phyloP scores from a whole-genome alignment of 495 filamentous ascomycete species.

The Daldinia grandis region DNA sequence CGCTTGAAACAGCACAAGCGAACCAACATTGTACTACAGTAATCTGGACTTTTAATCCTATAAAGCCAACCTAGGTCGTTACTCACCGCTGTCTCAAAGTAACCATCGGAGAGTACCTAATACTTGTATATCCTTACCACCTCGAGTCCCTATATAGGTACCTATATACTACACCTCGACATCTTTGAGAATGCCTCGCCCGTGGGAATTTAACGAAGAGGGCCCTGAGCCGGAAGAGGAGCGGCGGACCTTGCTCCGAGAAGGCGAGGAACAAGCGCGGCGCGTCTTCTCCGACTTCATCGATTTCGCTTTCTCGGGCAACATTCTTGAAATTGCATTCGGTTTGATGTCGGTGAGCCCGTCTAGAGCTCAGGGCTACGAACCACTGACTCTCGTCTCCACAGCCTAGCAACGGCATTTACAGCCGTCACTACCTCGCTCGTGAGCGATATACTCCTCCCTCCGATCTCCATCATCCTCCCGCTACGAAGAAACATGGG shows the following conservation, averaged over 20 bases:
- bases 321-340: slow-evolving; percentile 78
- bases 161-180: not conserved
- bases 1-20: not conserved
- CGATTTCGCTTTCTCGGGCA: slow-evolving; percentile 76
- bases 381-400: slow-evolving; percentile 12
- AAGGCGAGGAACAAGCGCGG: slow-evolving; percentile 47
- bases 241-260: slow-evolving; percentile 45
- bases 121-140: not conserved
- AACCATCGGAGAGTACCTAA: slow-evolving; percentile 6
- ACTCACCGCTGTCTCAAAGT: not conserved
- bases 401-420: slow-evolving; percentile 74
- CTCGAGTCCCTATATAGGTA: not conserved
- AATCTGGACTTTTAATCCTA: not conserved
- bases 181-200: slow-evolving; percentile 44
- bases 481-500: slow-evolving; percentile 76
- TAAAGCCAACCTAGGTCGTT: not conserved
- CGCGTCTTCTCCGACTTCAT: slow-evolving; percentile 68
- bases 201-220: slow-evolving; percentile 42
- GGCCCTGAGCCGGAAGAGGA: slow-evolving; percentile 41
- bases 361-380: not conserved
- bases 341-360: slow-evolving; percentile 69
- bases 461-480: slow-evolving; percentile 72
- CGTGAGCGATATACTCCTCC: slow-evolving; percentile 74
- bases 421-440: slow-evolving; percentile 76
- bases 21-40: not conserved